Conservation (phyloP, 768 basidiomycete species). For the Chalciporus piperatus region DNA sequence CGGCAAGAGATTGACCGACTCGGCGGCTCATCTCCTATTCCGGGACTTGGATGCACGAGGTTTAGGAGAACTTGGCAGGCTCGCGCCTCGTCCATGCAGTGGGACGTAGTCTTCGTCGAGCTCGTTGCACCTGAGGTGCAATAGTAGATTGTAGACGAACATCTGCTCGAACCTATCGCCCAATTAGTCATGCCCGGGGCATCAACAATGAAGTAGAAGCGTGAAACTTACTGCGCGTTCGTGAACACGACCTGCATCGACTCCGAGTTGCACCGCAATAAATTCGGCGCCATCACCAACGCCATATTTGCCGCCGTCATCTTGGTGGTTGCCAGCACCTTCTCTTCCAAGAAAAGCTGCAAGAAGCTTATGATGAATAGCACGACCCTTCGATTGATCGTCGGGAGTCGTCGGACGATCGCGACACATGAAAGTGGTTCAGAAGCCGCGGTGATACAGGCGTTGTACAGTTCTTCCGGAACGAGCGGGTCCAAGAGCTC, state of each 20-base stretch:
- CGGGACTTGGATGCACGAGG: conserved; percentile 56
- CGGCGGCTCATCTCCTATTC: conserved; percentile 40
- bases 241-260: conserved; percentile 89
- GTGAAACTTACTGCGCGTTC: conserved; percentile 79
- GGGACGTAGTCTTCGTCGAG: conserved; percentile 80
- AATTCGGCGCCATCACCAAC: conserved; percentile 88
- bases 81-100: conserved; percentile 75
- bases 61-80: conserved; percentile 40
- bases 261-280: conserved; percentile 82
- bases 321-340: conserved; percentile 70
- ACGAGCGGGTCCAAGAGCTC: conserved; percentile 92
- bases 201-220: conserved; percentile 1
- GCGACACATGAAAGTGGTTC: conserved; percentile 68
- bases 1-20: neutral
- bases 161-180: conserved; percentile 73
- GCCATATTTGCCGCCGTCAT: conserved; percentile 91
- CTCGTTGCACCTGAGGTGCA: conserved; percentile 72
- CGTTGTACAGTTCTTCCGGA: conserved; percentile 89
- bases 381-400: conserved; percentile 82
- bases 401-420: conserved; percentile 76
- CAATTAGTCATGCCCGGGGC: conserved; percentile 7
- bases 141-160: conserved; percentile 81
- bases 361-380: conserved; percentile 89
- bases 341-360: conserved; percentile 82
- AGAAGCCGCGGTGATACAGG: conserved; percentile 69